These are phyloP conservation scores for Chenopodium formosanum DNA, from an alignment of 148 eudicot genomes.

Conservation along the genomic window DNA sequence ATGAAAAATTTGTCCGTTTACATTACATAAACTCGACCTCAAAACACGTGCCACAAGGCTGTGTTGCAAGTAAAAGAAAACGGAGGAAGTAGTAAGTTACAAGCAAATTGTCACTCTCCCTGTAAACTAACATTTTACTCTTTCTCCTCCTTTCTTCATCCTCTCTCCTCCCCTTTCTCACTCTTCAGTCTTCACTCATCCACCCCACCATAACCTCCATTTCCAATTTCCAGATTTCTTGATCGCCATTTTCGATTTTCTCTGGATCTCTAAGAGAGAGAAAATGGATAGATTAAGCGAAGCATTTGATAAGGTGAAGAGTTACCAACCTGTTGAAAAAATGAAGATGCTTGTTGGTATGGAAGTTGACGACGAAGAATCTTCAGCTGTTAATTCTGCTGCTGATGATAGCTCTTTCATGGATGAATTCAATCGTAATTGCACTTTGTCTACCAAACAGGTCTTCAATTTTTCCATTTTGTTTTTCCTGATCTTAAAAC, in stretches of 20 bases:
- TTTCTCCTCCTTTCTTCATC: no score
- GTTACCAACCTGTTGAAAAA: conserved; percentile 65
- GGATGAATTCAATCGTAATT: conserved; percentile 84
- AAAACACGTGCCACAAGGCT: no score
- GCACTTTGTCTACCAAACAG: conserved; percentile 85
- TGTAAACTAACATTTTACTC: no score
- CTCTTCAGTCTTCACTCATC: neutral
- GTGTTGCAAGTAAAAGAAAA: no score
- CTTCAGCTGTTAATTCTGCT: conserved; percentile 27
- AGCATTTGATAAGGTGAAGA: conserved; percentile 66
- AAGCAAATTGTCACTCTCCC: neutral
- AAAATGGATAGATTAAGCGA: conserved; percentile 63
- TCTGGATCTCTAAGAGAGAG: neutral
- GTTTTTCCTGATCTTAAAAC: no score
- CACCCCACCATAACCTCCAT: neutral
- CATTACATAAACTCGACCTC: no score
- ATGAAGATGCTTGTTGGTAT: conserved; percentile 87
- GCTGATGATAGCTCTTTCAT: conserved; percentile 56
- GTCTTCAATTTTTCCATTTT: conserved; percentile 23
- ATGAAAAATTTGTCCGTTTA: no score
- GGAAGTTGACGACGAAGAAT: conserved; percentile 71
- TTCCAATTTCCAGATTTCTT: conserved; percentile 1
- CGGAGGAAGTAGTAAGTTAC: neutral
- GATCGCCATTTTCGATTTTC: neutral
- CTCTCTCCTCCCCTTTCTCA: no score